Evolutionary conservation across 129 eudicot species (phyloP).

Genomic region (Erigeron canadensis): DNA sequence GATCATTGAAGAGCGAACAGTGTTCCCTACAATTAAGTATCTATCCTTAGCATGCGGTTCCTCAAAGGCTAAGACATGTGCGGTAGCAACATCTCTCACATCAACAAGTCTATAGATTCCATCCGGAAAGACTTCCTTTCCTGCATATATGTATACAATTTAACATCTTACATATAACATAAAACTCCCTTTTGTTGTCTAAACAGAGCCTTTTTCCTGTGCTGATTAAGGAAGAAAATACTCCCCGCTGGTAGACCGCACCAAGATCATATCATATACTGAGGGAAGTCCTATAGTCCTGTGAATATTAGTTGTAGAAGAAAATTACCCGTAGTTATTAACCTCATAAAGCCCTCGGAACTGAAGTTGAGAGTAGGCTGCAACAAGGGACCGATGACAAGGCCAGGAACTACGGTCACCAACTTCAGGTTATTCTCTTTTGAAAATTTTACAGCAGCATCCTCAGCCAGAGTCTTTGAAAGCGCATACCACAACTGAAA

Average conservation of each 20-base stretch:
- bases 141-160: slow-evolving; percentile 25
- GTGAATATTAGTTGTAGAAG: background rate
- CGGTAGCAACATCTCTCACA: slow-evolving; percentile 55
- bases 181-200: background rate
- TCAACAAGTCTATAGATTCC: slow-evolving; percentile 40
- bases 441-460: slow-evolving; percentile 43
- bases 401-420: slow-evolving; percentile 34
- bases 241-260: too few species aligned
- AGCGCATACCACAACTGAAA: slow-evolving; percentile 36
- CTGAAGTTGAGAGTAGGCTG: slow-evolving; percentile 45
- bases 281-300: background rate
- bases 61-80: slow-evolving; percentile 55
- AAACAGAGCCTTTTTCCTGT: too few species aligned
- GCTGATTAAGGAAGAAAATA: too few species aligned
- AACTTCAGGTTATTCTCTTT: slow-evolving; percentile 39
- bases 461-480: slow-evolving; percentile 50
- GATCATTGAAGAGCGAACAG: slow-evolving; percentile 25
- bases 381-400: slow-evolving; percentile 39
- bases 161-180: background rate
- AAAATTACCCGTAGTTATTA: slow-evolving; percentile 19
- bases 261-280: too few species aligned
- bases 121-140: slow-evolving; percentile 24
- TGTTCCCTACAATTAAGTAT: slow-evolving; percentile 38
- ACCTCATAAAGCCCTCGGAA: slow-evolving; percentile 21
- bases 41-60: slow-evolving; percentile 47